A percentile compares a stretch with the other conserved stretches of the same genome.
These are phyloP conservation scores for Atkinsonella hypoxylon DNA, from an alignment of 2,329 filamentous ascomycete genomes.

Conservation along the genomic window DNA sequence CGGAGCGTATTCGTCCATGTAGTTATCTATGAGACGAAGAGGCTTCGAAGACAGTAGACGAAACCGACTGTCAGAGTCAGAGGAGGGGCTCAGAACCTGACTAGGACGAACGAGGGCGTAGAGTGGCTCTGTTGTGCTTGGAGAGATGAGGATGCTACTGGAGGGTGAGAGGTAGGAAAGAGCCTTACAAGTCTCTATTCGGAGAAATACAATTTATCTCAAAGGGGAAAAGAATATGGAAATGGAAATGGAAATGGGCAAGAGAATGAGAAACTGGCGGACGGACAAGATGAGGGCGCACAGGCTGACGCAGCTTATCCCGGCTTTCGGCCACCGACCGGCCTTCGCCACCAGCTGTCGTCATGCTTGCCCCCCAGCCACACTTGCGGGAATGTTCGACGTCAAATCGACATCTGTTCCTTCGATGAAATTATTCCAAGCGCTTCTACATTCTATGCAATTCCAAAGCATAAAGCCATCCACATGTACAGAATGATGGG, in stretches of 20 bases:
- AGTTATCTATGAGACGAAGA: neutral
- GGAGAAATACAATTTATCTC: too few species aligned
- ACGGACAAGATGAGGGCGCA: neutral
- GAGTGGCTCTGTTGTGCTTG: too few species aligned
- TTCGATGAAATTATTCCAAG: neutral
- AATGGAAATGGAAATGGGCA: too few species aligned
- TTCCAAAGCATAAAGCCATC: neutral
- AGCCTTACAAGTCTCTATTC: neutral
- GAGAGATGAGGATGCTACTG: too few species aligned
- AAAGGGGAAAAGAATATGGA: neutral
- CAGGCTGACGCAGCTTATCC: neutral
- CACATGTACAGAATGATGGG: neutral
- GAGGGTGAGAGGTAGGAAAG: neutral
- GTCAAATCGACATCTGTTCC: too few species aligned
- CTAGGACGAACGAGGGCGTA: too few species aligned
- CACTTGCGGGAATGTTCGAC: neutral
- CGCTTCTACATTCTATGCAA: neutral
- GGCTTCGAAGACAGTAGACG: neutral
- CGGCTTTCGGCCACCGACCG: neutral
- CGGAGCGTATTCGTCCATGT: constrained; percentile 43
- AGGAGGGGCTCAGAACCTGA: neutral
- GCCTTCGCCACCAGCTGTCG: neutral
- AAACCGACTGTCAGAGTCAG: neutral
- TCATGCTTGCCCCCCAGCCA: neutral
- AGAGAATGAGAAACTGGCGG: neutral